These are phyloP conservation scores for Xylaria sp. DNA, from an alignment of 2,329 filamentous ascomycete genomes.

Conservation along the genomic window DNA sequence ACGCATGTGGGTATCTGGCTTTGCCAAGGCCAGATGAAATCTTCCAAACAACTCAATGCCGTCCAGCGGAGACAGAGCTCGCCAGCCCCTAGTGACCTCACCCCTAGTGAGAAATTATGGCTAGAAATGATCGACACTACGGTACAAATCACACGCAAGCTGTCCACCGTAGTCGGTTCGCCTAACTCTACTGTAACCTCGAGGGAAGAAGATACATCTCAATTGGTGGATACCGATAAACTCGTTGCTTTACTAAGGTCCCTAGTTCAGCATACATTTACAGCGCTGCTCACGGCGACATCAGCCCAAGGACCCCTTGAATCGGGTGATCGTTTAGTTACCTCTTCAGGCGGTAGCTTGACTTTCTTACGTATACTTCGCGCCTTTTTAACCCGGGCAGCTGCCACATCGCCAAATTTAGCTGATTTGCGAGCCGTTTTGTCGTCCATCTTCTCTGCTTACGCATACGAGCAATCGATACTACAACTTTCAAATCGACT, in stretches of 20 bases:
- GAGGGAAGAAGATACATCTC: conserved; percentile 42
- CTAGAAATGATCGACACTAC: conserved; percentile 68
- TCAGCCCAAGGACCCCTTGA: conserved; percentile 59
- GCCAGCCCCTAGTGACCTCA: conserved; percentile 56
- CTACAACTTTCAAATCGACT: conserved; percentile 85
- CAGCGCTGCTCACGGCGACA: conserved; percentile 81
- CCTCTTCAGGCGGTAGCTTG: conserved; percentile 63
- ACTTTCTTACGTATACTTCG: conserved; percentile 90
- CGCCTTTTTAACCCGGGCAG: conserved; percentile 86
- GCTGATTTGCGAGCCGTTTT: conserved; percentile 88
- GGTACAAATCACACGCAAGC: conserved; percentile 70
- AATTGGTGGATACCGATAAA: conserved; percentile 64
- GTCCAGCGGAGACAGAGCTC: conserved; percentile 64
- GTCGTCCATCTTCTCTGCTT: conserved; percentile 90
- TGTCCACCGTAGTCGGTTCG: conserved; percentile 64
- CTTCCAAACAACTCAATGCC: conserved; percentile 57
- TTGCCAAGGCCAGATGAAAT: conserved; percentile 84
- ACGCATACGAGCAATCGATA: conserved; percentile 93
- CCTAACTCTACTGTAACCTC: conserved; percentile 38
- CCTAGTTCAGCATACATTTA: conserved; percentile 90
- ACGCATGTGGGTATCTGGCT: conserved; percentile 94
- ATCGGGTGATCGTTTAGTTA: conserved; percentile 49
- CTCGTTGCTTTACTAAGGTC: conserved; percentile 75
- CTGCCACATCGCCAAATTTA: conserved; percentile 82
- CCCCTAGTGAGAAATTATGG: conserved; percentile 67